phyloP scores from a whole-genome alignment of 2,329 filamentous ascomycete species.

The Magnaporthiopsis rhizophila region DNA sequence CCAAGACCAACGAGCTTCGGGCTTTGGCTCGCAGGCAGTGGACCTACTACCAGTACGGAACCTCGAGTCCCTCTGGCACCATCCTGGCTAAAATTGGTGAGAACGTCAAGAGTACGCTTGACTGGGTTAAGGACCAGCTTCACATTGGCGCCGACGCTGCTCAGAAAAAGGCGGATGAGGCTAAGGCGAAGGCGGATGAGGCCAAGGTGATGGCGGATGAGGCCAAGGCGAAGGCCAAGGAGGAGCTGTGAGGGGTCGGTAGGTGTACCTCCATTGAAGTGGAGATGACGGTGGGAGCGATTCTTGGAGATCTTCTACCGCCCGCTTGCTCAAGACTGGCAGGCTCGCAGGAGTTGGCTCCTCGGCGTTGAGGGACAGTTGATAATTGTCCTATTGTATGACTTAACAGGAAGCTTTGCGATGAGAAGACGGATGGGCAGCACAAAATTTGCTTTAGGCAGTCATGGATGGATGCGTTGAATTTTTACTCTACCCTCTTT shows the following conservation, averaged over 20 bases:
- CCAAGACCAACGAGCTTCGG: constrained; percentile 59
- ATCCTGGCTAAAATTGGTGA: constrained; percentile 56
- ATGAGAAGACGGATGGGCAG: background rate
- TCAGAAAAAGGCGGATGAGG: constrained; percentile 35
- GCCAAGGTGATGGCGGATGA: constrained; percentile 22
- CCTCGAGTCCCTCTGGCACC: constrained; percentile 55
- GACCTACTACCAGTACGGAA: constrained; percentile 72
- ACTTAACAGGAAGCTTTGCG: background rate
- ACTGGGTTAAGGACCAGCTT: constrained; percentile 44
- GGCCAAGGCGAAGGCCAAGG: constrained; percentile 29
- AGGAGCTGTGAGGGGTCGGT: constrained; percentile 37
- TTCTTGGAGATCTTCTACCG: background rate
- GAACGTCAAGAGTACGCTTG: constrained; percentile 36
- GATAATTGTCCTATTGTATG: background rate
- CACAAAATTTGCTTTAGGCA: background rate
- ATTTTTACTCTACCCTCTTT: background rate
- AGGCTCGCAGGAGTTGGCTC: background rate
- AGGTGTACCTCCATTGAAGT: background rate
- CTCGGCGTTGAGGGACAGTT: background rate
- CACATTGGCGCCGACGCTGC: constrained; percentile 39
- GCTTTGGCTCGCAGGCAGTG: constrained; percentile 64
- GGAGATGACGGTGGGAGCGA: background rate
- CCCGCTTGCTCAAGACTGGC: background rate
- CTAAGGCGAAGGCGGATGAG: constrained; percentile 12
- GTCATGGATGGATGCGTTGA: background rate